Evolutionary conservation across 306 rosid species (phyloP).

Genomic region (Trifolium fragiferum): DNA sequence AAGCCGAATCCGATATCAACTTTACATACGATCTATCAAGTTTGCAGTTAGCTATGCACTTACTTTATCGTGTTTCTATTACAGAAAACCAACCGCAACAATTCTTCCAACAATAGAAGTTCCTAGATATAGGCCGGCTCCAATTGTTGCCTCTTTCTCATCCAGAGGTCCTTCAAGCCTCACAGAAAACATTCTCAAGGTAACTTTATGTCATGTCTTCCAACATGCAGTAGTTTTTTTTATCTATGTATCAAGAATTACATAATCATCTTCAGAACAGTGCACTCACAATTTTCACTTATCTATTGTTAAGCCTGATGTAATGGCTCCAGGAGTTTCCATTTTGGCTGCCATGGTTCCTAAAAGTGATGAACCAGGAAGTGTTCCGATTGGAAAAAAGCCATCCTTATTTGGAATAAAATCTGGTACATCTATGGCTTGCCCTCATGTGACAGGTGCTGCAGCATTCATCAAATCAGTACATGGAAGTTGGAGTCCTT

Average conservation of each 20-base stretch:
- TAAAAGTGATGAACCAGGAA: slow-evolving; percentile 57
- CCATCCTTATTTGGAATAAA: slow-evolving; percentile 65
- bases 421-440: slow-evolving; percentile 97
- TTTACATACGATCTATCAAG: background rate
- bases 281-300: slow-evolving; percentile 20
- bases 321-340: slow-evolving; percentile 89
- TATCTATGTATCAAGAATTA: slow-evolving; percentile 20
- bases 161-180: slow-evolving; percentile 87
- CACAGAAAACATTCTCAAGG: slow-evolving; percentile 94
- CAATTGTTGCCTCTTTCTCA: slow-evolving; percentile 83
- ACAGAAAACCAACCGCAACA: slow-evolving; percentile 78
- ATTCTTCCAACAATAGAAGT: slow-evolving; percentile 71
- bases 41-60: background rate
- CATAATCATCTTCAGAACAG: slow-evolving; percentile 27
- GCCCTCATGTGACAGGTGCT: slow-evolving; percentile 95
- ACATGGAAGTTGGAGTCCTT: slow-evolving; percentile 70
- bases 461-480: slow-evolving; percentile 80
- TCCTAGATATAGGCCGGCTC: slow-evolving; percentile 65
- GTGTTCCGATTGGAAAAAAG: slow-evolving; percentile 60
- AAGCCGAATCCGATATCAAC: slow-evolving; percentile 41
- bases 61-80: background rate
- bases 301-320: slow-evolving; percentile 72
- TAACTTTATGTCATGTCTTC: slow-evolving; percentile 35
- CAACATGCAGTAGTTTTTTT: slow-evolving; percentile 11
- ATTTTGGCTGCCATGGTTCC: slow-evolving; percentile 81